Conservation (phyloP, 2,329 filamentous ascomycete species). For the Celoporthe dispersa region DNA sequence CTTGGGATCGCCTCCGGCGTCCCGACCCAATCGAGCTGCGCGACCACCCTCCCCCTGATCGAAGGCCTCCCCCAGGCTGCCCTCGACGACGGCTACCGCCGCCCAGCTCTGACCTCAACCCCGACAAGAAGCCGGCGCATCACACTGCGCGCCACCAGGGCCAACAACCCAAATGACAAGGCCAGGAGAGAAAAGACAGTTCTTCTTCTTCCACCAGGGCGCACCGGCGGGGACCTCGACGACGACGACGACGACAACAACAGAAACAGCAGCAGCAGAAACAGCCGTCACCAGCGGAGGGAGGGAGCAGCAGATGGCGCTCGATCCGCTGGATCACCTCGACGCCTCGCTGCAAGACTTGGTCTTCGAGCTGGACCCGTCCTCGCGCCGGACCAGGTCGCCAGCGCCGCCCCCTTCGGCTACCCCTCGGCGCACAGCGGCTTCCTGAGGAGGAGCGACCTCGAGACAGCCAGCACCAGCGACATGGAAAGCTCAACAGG, state of each 20-base stretch:
- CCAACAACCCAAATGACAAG: slow-evolving; percentile 31
- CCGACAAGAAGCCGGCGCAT: slow-evolving; percentile 26
- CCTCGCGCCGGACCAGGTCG: slow-evolving; percentile 34
- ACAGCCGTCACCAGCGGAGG: neutral
- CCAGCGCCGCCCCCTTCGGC: slow-evolving; percentile 40
- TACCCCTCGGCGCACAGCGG: slow-evolving; percentile 49
- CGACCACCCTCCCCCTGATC: slow-evolving; percentile 31
- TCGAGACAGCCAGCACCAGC: slow-evolving; percentile 38
- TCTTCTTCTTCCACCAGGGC: neutral
- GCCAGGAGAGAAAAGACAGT: slow-evolving; percentile 5
- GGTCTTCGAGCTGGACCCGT: slow-evolving; percentile 46
- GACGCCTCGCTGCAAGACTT: slow-evolving; percentile 54
- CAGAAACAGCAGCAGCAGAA: slow-evolving; percentile 29
- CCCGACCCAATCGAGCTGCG: slow-evolving; percentile 31
- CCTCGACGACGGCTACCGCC: slow-evolving; percentile 19
- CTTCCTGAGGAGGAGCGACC: slow-evolving; percentile 46
- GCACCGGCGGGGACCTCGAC: neutral
- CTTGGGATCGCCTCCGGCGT: slow-evolving; percentile 24
- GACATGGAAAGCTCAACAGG: slow-evolving; percentile 46
- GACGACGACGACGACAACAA: neutral
- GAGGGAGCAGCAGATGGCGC: slow-evolving; percentile 20
- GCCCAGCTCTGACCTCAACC: neutral
- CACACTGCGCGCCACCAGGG: slow-evolving; percentile 28
- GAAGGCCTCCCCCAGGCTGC: slow-evolving; percentile 30
- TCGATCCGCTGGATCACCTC: slow-evolving; percentile 41